A percentile compares a stretch with the other conserved stretches of the same genome.
Conservation (phyloP, 495 filamentous ascomycete genomes). For the Glarea lozoyensis region DNA sequence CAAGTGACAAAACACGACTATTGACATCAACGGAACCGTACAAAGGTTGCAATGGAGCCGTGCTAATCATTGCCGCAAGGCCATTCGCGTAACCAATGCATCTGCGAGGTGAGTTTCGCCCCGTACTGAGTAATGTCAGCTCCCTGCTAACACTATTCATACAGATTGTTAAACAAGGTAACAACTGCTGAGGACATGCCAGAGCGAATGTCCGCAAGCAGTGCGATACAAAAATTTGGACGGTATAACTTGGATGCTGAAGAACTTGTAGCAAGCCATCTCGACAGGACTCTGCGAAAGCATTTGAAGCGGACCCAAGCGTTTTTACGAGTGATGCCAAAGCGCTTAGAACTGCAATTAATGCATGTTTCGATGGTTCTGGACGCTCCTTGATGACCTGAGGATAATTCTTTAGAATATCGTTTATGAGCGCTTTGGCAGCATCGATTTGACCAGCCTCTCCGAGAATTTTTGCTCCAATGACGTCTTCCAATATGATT, state of each 20-base stretch:
- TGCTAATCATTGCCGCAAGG: slow-evolving; percentile 84
- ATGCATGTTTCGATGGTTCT: slow-evolving; percentile 79
- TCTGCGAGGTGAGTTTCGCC: slow-evolving; percentile 69
- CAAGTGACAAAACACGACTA: slow-evolving; percentile 81
- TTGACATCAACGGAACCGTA: slow-evolving; percentile 95
- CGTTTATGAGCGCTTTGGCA: slow-evolving; percentile 74
- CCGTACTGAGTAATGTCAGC: slow-evolving; percentile 63
- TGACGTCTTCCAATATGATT: slow-evolving; percentile 71
- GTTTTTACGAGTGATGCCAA: slow-evolving; percentile 69
- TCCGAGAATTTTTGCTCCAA: slow-evolving; percentile 74
- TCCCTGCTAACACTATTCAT: slow-evolving; percentile 94
- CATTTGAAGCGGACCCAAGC: slow-evolving; percentile 71
- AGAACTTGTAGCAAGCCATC: slow-evolving; percentile 87
- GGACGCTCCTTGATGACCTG: slow-evolving; percentile 85
- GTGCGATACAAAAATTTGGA: slow-evolving; percentile 80
- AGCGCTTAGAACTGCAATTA: slow-evolving; percentile 72
- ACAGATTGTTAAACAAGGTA: slow-evolving; percentile 87
- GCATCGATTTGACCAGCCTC: slow-evolving; percentile 81
- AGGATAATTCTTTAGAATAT: slow-evolving; percentile 88
- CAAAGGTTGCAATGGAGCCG: slow-evolving; percentile 75
- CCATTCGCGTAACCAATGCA: slow-evolving; percentile 93
- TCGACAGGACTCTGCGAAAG: slow-evolving; percentile 68
- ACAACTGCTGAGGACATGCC: slow-evolving; percentile 82
- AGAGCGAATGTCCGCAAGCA: slow-evolving; percentile 81
- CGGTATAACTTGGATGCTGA: slow-evolving; percentile 91